These are phyloP conservation scores for Hygrocybe punicea DNA, from an alignment of 768 basidiomycete genomes.

Conservation along the genomic window DNA sequence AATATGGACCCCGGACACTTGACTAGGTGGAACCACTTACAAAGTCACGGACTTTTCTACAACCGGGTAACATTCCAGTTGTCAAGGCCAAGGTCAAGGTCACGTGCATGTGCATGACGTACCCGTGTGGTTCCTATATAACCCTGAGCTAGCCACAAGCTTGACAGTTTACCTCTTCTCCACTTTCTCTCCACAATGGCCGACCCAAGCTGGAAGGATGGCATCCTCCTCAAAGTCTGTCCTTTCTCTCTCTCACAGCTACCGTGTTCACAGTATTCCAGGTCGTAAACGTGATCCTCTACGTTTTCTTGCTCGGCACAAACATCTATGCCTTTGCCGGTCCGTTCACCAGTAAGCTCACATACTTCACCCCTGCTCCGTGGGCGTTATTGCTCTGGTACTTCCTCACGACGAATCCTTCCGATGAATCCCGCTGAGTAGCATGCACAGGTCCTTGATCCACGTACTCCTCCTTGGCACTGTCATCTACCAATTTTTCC, in stretches of 20 bases:
- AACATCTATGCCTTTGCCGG: constrained; percentile 85
- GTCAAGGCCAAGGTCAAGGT: too few species aligned
- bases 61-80: too few species aligned
- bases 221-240: constrained; percentile 72
- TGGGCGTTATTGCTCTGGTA: constrained; percentile 93
- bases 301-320: constrained; percentile 82
- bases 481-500: constrained; percentile 86
- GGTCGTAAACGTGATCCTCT: constrained; percentile 79
- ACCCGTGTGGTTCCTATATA: neutral
- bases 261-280: constrained; percentile 17
- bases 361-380: constrained; percentile 86
- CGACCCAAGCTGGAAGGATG: constrained; percentile 66
- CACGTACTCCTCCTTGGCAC: constrained; percentile 89
- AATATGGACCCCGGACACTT: too few species aligned
- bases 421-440: constrained; percentile 5
- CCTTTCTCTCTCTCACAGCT: neutral
- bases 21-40: too few species aligned
- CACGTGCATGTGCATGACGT: too few species aligned
- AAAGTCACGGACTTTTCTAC: too few species aligned
- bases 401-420: constrained; percentile 12
- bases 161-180: neutral
- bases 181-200: constrained; percentile 41
- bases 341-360: constrained; percentile 63
- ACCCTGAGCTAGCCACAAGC: neutral
- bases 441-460: constrained; percentile 65